Base-by-base conservation (phyloP, 2,329 filamentous ascomycete species). In the Fusarium transvaalense region DNA sequence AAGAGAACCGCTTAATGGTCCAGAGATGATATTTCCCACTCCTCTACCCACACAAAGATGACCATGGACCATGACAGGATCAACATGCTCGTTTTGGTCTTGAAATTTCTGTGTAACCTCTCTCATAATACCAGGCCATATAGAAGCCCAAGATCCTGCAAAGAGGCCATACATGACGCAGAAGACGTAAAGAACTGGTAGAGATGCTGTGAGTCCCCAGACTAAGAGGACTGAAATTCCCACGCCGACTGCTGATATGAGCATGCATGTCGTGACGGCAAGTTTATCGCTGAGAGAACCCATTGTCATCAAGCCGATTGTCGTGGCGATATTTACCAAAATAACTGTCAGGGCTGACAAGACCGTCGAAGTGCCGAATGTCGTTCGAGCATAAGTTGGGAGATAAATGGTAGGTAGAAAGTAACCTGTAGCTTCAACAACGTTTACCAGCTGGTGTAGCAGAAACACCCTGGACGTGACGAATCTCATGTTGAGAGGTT, bases 121-220 rank as follows among this genome's bases (percentile, higher is more conserved):
- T 45, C 70, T 77, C 79, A 83, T 82, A 66, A 85, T 81, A 0
- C 85, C 85, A 7, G 83, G 82, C 87, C 87, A 91, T 0, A 86
- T 85, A 0, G 85, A 84, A 19, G 84, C 85, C 72, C 86, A 91
- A 0, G 84, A 84, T 4, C 87, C 85, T 0, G 88, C 87, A 51
- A 89, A 90, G 63, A 89, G 82, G 1, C 88, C 89, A 70, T 88
- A 91, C n/a, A 83, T 79, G 19, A 89, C 74, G n/a, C 86, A 85
- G 72, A 90, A 91, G 15, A 85, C 69, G 13, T 86, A 83, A n/a
- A 90, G 77, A 5, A 86, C 75, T 2, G 81, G 80, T 21, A 87
- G 76, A 12, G 80, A 82, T 2, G 78, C 79, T 23, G 85, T 82
- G 17, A 83, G 73, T 1, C 87, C 88, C 89, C 88, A 90, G 48